phyloP scores from a whole-genome alignment of 495 filamentous ascomycete genomes.

The Pseudomonodictys pantanalensis region DNA sequence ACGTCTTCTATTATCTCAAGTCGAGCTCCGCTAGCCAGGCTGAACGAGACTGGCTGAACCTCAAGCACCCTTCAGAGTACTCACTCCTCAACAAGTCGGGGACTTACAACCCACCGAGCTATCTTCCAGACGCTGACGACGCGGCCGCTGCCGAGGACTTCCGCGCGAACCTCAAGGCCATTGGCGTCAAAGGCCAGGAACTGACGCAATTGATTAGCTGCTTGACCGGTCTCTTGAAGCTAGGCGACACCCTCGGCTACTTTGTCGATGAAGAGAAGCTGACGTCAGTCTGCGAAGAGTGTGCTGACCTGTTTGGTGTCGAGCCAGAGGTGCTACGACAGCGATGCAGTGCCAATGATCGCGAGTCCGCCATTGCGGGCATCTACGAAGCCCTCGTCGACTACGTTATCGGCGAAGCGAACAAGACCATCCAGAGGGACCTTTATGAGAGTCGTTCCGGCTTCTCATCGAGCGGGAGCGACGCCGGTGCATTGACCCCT shows the following conservation, averaged over 20 bases:
- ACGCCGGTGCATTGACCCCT: slow-evolving; percentile 53
- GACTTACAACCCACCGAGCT: slow-evolving; percentile 83
- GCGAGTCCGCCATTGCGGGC: slow-evolving; percentile 75
- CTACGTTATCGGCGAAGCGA: slow-evolving; percentile 86
- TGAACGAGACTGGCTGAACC: slow-evolving; percentile 84
- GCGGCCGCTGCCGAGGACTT: slow-evolving; percentile 91
- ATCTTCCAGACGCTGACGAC: slow-evolving; percentile 91
- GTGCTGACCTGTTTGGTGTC: slow-evolving; percentile 76
- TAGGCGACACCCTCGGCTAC: slow-evolving; percentile 85
- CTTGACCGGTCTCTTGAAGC: slow-evolving; percentile 81
- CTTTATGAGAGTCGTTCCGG: slow-evolving; percentile 58
- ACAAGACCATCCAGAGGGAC: slow-evolving; percentile 79
- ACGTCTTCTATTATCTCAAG: slow-evolving; percentile 95
- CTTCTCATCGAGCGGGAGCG: slow-evolving; percentile 63
- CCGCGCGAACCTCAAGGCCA: slow-evolving; percentile 72
- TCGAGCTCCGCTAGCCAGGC: slow-evolving; percentile 85
- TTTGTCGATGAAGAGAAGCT: slow-evolving; percentile 81
- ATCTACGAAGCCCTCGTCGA: slow-evolving; percentile 94
- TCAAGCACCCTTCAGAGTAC: slow-evolving; percentile 78
- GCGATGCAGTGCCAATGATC: slow-evolving; percentile 78
- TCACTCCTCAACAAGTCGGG: slow-evolving; percentile 73
- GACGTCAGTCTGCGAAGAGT: slow-evolving; percentile 86
- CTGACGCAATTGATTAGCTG: slow-evolving; percentile 78
- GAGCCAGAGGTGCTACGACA: slow-evolving; percentile 79
- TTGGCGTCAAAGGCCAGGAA: slow-evolving; percentile 85